These are phyloP conservation scores for Colletotrichum sublineola DNA, from an alignment of 2,329 filamentous ascomycete genomes.

Conservation along the genomic window DNA sequence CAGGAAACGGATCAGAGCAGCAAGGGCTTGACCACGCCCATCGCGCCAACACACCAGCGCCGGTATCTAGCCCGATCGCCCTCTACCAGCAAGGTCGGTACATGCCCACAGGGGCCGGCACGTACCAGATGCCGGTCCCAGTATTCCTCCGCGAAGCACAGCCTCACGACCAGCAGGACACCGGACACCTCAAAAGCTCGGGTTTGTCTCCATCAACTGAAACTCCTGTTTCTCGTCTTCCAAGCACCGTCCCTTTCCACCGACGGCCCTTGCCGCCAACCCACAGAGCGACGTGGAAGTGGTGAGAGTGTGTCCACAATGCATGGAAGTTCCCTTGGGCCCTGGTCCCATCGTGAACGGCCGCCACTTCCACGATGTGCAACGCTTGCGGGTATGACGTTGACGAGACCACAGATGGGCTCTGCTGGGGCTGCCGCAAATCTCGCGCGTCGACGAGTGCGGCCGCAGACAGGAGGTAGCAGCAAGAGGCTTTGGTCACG, in stretches of 20 bases:
- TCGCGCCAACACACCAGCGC: not conserved
- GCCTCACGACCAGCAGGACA: not conserved
- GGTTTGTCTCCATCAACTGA: not conserved
- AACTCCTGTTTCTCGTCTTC: not conserved
- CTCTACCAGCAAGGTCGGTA: not conserved
- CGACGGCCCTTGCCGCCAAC: not conserved
- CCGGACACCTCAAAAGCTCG: no score
- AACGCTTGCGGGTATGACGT: not conserved
- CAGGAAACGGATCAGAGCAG: not conserved
- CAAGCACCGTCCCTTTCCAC: not conserved
- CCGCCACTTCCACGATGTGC: not conserved
- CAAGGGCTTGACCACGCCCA: no score
- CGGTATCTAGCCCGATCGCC: not conserved
- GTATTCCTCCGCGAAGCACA: not conserved
- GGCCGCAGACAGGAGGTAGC: not conserved
- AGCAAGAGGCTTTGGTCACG: no score
- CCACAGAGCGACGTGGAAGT: not conserved
- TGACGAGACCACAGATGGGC: not conserved
- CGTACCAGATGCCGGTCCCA: not conserved
- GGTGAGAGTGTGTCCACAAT: slow-evolving; percentile 18
- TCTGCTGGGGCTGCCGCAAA: not conserved
- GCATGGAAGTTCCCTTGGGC: not conserved
- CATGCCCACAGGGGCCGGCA: not conserved
- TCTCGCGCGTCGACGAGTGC: not conserved
- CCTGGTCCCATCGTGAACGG: slow-evolving; percentile 6